phyloP scores from a whole-genome alignment of 1,139 yeast species.

The Magnusiomyces ingens region DNA sequence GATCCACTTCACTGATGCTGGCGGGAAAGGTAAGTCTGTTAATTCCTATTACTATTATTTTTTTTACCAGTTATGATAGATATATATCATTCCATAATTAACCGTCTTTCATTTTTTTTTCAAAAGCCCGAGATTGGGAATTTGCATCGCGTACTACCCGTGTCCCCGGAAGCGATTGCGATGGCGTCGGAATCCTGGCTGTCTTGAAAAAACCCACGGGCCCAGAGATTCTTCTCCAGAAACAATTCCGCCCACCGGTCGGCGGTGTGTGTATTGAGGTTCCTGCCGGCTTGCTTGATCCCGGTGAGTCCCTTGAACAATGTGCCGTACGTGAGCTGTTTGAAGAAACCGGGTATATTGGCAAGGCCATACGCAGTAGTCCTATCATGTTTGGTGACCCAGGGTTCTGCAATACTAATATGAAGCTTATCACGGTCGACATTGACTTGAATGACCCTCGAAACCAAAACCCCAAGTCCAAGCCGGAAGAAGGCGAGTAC shows the following conservation, averaged over 20 bases:
- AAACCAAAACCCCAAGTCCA: conserved; percentile 61
- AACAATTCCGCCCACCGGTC: conserved; percentile 90
- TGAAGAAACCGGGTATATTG: conserved; percentile 90
- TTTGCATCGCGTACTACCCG: conserved; percentile 82
- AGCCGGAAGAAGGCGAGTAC: conserved; percentile 82
- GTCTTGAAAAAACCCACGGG: conserved; percentile 47
- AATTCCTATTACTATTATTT: background rate
- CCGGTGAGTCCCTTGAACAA: conserved; percentile 63
- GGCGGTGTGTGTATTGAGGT: conserved; percentile 82
- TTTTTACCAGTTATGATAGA: background rate
- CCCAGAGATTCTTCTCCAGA: conserved; percentile 64
- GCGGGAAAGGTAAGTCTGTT: conserved; percentile 22
- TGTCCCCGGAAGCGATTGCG: conserved; percentile 56
- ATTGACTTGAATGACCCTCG: conserved; percentile 62
- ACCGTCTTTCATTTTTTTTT: conserved; percentile 1
- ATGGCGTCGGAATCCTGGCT: conserved; percentile 87
- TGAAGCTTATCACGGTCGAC: conserved; percentile 70
- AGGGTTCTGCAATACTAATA: conserved; percentile 86
- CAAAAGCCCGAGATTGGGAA: conserved; percentile 72
- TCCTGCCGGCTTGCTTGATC: conserved; percentile 93
- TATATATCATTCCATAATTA: background rate
- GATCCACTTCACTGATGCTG: conserved; percentile 47
- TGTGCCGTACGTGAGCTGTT: conserved; percentile 82
- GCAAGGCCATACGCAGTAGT: conserved; percentile 43
- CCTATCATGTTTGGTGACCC: conserved; percentile 78